Percentiles rank a stretch among this genome's conserved stretches.
phyloP scores from a whole-genome alignment of 2,329 filamentous ascomycete species.

The Exophiala lecanii-corni region DNA sequence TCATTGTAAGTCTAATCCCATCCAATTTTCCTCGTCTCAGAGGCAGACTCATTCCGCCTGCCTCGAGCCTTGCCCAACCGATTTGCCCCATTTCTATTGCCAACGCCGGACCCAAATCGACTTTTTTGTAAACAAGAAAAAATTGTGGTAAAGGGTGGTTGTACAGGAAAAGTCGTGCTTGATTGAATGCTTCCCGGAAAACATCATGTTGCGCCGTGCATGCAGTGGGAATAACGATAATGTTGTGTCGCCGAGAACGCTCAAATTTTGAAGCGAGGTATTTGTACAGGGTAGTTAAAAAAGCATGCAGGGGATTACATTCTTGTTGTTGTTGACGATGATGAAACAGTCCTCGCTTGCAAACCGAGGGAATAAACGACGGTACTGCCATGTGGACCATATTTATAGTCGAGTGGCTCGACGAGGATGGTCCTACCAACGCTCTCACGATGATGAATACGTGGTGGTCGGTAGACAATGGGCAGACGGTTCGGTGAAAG shows the following conservation, averaged over 20 bases:
- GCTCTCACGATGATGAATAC: no score
- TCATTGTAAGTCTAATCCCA: no score
- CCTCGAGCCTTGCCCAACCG: no score
- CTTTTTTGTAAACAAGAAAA: conserved; percentile 15
- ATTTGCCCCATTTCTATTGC: conserved; percentile 17
- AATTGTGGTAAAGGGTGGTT: conserved; percentile 18
- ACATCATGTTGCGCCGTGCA: conserved; percentile 18
- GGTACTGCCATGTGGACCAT: no score
- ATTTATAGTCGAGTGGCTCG: no score
- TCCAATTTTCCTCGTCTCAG: no score
- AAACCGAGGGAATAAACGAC: neutral
- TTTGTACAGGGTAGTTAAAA: conserved; percentile 29
- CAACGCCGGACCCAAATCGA: conserved; percentile 21
- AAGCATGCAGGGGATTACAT: conserved; percentile 21
- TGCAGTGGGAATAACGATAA: conserved; percentile 12
- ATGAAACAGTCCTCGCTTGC: conserved; percentile 8
- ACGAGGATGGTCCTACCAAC: no score
- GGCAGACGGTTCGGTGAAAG: no score
- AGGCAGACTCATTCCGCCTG: no score
- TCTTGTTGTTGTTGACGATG: conserved; percentile 9
- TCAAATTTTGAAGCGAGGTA: conserved; percentile 24
- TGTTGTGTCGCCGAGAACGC: conserved; percentile 25
- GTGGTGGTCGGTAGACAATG: no score
- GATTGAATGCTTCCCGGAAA: conserved; percentile 10
- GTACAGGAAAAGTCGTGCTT: conserved; percentile 26